Evolutionary conservation across 768 basidiomycete genomes (phyloP), one percentile per base, ranked within the genome.

Genomic region (Suillus weaverae): DNA sequence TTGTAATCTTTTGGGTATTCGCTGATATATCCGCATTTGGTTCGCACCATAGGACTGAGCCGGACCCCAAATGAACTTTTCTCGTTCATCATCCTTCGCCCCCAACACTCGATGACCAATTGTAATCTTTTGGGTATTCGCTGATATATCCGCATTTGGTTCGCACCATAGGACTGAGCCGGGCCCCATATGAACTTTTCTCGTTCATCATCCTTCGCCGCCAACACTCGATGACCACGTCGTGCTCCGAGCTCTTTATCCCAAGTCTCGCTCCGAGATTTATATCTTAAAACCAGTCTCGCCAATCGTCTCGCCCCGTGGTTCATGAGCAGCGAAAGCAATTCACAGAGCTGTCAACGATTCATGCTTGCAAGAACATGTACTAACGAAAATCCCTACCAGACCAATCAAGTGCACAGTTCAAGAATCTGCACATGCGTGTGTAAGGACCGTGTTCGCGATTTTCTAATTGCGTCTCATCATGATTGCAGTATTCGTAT

Each of bases 401-500:
- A 51, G 16, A 30, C 9, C 30, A 10, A 51, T 9, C 16, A 30
- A 9, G 16, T 51, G 26, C 30, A 48, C 13, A 51, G 16, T 30
- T 9, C 9, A 18, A 51, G 26, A 30, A 30, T 9, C 18, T 16
- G 26, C 14, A 16, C 30, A 30, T 51, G 16, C 83, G 81, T 82
- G 63, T 73, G 81, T 68, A 22, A 7, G 43, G 22, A 26, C 14
- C 13, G 53, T 41, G 32, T 2, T 46, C 51, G 36, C 2, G 36
- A 22, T 50, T 26, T 22, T 43, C n/a, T 63, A 33, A 22, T 56
- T 67, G 22, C 50, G 26, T 26, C 61, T 62, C 48, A 67, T n/a
- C 3, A 6, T 59, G 18, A 53, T 18, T 46, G n/a, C 64, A 90
- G 90, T 22, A 83, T 93, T 44, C 88, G 90, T 56, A 90, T 93